A percentile compares a stretch with the other conserved stretches of the same genome.
These are phyloP conservation scores for Arthrobotrys conoides DNA, from an alignment of 2,329 filamentous ascomycete genomes.

Conservation along the genomic window DNA sequence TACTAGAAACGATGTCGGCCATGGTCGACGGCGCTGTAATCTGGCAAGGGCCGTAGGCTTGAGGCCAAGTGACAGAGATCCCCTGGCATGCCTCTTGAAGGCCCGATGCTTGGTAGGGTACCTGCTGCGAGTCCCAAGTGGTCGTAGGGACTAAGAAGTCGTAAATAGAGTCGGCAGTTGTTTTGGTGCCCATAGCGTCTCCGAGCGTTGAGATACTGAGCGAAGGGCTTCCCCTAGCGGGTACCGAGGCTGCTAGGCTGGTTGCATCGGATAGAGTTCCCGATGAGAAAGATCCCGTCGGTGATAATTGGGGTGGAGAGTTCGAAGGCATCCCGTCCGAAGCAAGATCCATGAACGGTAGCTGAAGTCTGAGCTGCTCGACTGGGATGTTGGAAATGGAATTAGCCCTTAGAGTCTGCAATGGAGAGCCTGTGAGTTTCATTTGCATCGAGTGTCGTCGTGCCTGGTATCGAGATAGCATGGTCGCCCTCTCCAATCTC, in stretches of 20 bases:
- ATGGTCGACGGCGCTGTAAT: background rate
- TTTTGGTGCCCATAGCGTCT: conserved; percentile 11
- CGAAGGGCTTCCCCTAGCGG: conserved; percentile 8
- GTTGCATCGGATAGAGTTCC: conserved; percentile 9
- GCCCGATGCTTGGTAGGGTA: conserved; percentile 6
- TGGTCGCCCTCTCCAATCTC: conserved; percentile 19
- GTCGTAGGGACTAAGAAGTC: conserved; percentile 19
- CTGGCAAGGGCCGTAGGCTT: conserved; percentile 2
- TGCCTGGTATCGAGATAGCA: conserved; percentile 17
- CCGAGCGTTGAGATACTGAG: conserved; percentile 16
- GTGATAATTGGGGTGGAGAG: conserved; percentile 13
- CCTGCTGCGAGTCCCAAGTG: conserved; percentile 16
- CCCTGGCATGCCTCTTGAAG: conserved; percentile 19
- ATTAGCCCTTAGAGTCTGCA: conserved; percentile 1
- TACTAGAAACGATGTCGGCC: conserved; percentile 9
- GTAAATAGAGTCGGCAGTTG: conserved; percentile 8
- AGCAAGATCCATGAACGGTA: conserved; percentile 21
- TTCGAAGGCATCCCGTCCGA: conserved; percentile 12
- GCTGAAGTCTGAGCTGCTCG: conserved; percentile 4
- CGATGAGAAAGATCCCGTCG: conserved; percentile 21
- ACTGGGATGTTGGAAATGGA: conserved; percentile 17
- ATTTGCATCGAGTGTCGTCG: conserved; percentile 11
- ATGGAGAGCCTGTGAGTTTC: conserved; percentile 2
- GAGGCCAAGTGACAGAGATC: conserved; percentile 14
- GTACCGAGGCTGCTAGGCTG: conserved; percentile 8